phyloP scores from a whole-genome alignment of 768 basidiomycete species.

The Podaxis sp. region DNA sequence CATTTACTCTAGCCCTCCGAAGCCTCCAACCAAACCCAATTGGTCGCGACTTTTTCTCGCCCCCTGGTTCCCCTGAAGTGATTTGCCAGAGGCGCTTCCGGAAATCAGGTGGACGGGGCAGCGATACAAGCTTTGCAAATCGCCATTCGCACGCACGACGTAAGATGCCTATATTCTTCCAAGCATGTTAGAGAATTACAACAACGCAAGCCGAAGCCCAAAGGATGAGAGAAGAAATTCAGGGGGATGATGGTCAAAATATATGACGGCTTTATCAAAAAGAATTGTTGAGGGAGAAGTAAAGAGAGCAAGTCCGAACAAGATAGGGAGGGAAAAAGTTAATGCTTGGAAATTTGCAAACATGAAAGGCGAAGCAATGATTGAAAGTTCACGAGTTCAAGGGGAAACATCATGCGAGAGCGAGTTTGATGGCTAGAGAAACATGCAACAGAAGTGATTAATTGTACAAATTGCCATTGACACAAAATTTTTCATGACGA shows the following conservation, averaged over 20 bases:
- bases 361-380: background rate
- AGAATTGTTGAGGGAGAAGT: too few relatives aligned
- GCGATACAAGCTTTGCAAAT: too few relatives aligned
- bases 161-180: conserved; percentile 1
- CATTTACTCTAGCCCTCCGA: conserved; percentile 8
- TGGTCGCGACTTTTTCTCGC: background rate
- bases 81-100: conserved; percentile 5
- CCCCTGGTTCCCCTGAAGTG: background rate
- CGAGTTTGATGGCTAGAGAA: background rate
- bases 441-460: conserved; percentile 14
- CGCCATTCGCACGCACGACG: background rate
- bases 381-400: conserved; percentile 6
- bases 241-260: background rate
- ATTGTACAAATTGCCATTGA: conserved; percentile 12
- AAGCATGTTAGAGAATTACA: background rate
- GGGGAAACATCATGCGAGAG: background rate
- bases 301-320: background rate
- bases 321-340: too few relatives aligned
- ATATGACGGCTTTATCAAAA: background rate
- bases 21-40: background rate
- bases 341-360: background rate
- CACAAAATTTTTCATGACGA: conserved; percentile 9
- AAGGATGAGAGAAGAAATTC: background rate
- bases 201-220: conserved; percentile 1
- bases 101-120: background rate